These are phyloP conservation scores for Nakataea oryzae DNA, from an alignment of 2,329 filamentous ascomycete species.

Conservation along the genomic window DNA sequence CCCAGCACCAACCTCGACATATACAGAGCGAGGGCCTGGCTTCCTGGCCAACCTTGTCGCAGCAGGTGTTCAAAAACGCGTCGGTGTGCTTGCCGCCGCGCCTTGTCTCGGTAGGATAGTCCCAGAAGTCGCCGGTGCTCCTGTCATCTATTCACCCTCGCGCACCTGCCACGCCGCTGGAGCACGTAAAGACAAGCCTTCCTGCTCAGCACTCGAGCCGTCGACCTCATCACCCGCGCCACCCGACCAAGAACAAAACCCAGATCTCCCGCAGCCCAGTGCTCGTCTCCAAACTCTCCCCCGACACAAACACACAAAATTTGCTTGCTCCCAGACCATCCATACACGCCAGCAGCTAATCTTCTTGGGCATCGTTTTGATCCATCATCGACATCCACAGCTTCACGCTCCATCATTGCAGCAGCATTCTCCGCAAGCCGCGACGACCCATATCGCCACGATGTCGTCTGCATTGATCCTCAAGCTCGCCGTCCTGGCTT, in stretches of 20 bases:
- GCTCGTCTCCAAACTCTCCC: background rate
- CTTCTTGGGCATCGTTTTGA: background rate
- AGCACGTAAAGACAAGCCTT: background rate
- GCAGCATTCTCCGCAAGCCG: background rate
- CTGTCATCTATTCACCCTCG: background rate
- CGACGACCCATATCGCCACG: background rate
- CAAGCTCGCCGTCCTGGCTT: background rate
- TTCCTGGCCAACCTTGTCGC: background rate
- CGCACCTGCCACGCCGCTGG: background rate
- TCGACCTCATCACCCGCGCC: background rate
- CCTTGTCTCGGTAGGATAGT: background rate
- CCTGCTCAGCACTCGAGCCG: background rate
- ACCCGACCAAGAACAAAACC: background rate
- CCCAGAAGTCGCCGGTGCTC: background rate
- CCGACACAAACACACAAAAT: background rate
- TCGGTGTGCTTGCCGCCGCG: background rate
- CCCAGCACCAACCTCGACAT: background rate
- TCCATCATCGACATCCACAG: background rate
- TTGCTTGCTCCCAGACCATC: background rate
- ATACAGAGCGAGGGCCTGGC: background rate
- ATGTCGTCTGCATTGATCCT: background rate
- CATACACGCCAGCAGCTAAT: background rate
- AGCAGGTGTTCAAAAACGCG: background rate
- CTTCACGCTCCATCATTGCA: background rate
- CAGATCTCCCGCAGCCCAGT: background rate